Evolutionary conservation across 148 eudicot species (phyloP).

Genomic region (Rhododendron simsii): DNA sequence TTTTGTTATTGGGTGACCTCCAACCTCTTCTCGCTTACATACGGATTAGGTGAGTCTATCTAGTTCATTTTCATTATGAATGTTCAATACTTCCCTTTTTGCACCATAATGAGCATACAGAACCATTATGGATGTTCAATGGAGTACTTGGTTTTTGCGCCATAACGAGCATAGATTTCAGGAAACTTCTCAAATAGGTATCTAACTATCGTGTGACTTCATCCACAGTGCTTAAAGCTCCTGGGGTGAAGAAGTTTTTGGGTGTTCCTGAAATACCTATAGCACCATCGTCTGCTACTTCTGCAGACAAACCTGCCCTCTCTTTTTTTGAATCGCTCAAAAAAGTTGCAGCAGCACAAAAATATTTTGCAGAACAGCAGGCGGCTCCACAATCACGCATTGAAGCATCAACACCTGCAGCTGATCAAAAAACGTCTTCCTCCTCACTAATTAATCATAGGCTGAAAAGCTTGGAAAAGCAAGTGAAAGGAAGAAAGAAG

Average conservation of each 20-base stretch:
- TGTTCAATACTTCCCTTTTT: background rate
- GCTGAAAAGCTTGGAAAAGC: slow-evolving; percentile 58
- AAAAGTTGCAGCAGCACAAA: slow-evolving; percentile 42
- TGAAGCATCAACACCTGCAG: slow-evolving; percentile 29
- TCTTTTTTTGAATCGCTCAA: slow-evolving; percentile 55
- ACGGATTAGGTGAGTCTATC: slow-evolving; percentile 65
- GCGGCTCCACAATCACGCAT: slow-evolving; percentile 7
- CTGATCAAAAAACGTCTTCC: slow-evolving; percentile 31
- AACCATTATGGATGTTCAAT: background rate
- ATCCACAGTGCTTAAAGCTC: slow-evolving; percentile 58
- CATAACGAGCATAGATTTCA: slow-evolving; percentile 3
- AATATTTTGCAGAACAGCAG: background rate
- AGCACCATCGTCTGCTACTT: slow-evolving; percentile 36
- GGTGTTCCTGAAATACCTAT: slow-evolving; percentile 61
- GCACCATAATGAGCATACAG: background rate
- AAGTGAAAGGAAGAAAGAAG: slow-evolving; percentile 76
- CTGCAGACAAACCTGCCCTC: slow-evolving; percentile 30
- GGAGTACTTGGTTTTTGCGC: background rate
- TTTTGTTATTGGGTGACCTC: slow-evolving; percentile 96
- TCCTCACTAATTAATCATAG: slow-evolving; percentile 58
- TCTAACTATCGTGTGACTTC: background rate
- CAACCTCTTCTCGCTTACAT: slow-evolving; percentile 74
- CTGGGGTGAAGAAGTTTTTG: slow-evolving; percentile 61
- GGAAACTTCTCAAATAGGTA: background rate
- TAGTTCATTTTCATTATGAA: background rate